Base-by-base conservation (phyloP, 2,329 filamentous ascomycete species). In the Colletotrichum sansevieriae region DNA sequence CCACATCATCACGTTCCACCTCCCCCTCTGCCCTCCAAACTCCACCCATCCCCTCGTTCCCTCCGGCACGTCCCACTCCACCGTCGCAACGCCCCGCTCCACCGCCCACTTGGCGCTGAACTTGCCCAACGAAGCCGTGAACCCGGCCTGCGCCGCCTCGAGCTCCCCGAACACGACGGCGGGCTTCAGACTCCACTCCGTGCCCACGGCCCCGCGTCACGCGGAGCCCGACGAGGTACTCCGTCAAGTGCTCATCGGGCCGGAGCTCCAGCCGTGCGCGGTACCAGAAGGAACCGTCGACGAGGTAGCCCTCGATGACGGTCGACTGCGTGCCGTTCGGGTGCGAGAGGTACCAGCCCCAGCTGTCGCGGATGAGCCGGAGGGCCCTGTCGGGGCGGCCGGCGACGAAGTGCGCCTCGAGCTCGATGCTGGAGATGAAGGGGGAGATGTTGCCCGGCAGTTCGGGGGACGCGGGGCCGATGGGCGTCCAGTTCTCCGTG, bases 331-430 rank as follows among this genome's bases (percentile, higher is more conserved):
- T 89, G n/a, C 87, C 87, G 71, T 87, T 84, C 1, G 83, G 81
- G 66, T 89, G 83, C 67, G 84, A 80, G 15, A 88, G 76, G 71
- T 90, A 90, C 85, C 86, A 89, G 11, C 88, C 88, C 88, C 88
- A 90, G 56, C 80, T 82, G 9, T 78, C 78, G 6, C 87, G 83
- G 37, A 90, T 85, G 15, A 90, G 81, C 11, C 85, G 80, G 0
- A 91, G 77, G 0, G 88, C 87, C 41, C 87, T 83, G 8, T 77
- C 74, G 1, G 87, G 75, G 65, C 83, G 79, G 0, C 82, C 79
- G 1, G 82, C 82, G 0, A 79, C 75, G 5, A 90, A 78, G 71
- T 90, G 88, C 2, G 82, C 87, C 74, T 87, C 84, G 29, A 90
- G 80, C 73, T 91, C 88, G 71, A 89, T 85, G 13, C 83, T 85